These are phyloP conservation scores for Diaporthe sp. DNA, from an alignment of 2,329 filamentous ascomycete species.

Conservation along the genomic window DNA sequence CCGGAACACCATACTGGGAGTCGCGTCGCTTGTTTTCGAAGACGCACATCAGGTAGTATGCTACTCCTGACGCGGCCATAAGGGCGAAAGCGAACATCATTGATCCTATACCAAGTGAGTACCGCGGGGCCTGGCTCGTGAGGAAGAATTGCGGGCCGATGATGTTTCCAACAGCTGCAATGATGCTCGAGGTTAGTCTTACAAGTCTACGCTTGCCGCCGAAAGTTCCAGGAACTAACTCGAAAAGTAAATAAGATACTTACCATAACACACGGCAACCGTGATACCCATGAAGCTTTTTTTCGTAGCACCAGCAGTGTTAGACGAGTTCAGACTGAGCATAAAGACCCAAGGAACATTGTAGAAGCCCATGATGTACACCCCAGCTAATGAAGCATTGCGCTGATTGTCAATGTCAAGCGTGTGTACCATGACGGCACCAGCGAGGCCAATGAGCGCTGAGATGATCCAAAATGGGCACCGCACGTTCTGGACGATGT, in stretches of 20 bases:
- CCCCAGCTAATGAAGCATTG: not conserved
- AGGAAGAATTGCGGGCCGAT: not conserved
- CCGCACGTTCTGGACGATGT: not conserved
- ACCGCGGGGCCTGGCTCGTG: not conserved
- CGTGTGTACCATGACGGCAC: not conserved
- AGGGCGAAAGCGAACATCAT: constrained; percentile 2
- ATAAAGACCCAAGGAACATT: constrained; percentile 2
- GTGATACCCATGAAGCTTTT: not conserved
- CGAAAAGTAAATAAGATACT: not conserved
- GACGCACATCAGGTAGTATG: not conserved
- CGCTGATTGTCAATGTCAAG: not conserved
- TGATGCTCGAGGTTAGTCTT: not conserved
- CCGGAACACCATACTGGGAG: not conserved
- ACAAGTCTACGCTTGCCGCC: not conserved
- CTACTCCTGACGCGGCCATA: not conserved
- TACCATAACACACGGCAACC: constrained; percentile 5
- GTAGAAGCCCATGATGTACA: not conserved
- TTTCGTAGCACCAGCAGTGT: not conserved
- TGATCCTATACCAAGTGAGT: not conserved
- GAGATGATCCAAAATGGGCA: not conserved
- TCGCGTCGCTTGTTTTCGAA: not conserved
- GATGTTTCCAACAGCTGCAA: not conserved
- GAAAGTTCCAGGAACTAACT: not conserved
- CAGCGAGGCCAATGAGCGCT: not conserved
- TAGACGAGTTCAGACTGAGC: constrained; percentile 3